These are phyloP conservation scores for Trichopus zeylanicus DNA, from an alignment of 116 monocot species.

Conservation along the genomic window DNA sequence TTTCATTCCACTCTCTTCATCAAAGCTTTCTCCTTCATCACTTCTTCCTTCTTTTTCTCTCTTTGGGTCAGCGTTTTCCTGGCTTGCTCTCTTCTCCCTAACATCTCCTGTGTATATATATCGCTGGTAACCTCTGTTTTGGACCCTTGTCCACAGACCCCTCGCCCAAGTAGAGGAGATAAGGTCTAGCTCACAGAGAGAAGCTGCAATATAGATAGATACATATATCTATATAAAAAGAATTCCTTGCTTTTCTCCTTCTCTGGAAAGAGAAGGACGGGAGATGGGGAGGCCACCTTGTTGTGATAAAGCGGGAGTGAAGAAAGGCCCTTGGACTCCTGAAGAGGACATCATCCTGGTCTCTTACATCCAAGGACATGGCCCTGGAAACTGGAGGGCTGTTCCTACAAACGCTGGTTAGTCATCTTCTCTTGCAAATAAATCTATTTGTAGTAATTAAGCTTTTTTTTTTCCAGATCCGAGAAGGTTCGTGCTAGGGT, in stretches of 20 bases:
- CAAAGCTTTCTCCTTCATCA: not conserved
- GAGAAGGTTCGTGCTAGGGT: not conserved
- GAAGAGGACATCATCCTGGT: conserved; percentile 66
- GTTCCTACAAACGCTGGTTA: conserved; percentile 54
- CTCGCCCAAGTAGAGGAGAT: not conserved
- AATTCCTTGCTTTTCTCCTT: too few relatives aligned
- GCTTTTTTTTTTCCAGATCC: not conserved
- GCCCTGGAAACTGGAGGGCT: conserved; percentile 64
- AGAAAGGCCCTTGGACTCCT: conserved; percentile 72
- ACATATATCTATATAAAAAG: not conserved
- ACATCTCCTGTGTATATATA: not conserved
- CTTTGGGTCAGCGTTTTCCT: not conserved
- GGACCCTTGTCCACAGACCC: not conserved
- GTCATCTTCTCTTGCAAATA: not conserved
- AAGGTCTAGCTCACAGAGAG: not conserved
- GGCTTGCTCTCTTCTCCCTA: not conserved
- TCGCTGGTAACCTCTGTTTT: not conserved
- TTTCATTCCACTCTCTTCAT: conserved; percentile 4
- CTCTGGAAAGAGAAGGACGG: not conserved
- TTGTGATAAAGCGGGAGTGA: conserved; percentile 45
- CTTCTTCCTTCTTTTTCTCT: not conserved
- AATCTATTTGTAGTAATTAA: not conserved
- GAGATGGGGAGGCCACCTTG: conserved; percentile 62
- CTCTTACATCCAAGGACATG: conserved; percentile 60
- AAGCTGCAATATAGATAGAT: not conserved